Conservation (phyloP, 2,329 filamentous ascomycete species). For the Pezicula neosporulosa region DNA sequence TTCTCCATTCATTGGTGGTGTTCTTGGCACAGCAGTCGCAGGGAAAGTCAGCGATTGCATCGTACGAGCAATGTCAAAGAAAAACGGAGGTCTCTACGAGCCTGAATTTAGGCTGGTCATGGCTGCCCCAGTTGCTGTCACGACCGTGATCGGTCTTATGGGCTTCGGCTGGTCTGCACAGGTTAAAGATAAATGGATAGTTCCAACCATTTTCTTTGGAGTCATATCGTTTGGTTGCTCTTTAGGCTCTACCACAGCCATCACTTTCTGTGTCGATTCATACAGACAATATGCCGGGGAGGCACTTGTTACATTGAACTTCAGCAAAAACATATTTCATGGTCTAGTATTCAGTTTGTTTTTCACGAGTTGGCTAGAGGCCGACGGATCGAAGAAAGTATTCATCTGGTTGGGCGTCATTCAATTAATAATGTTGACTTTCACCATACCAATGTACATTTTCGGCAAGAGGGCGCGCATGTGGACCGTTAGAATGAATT, state of each 20-base stretch:
- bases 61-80: constrained; percentile 74
- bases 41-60: constrained; percentile 85
- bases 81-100: constrained; percentile 92
- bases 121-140: constrained; percentile 74
- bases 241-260: constrained; percentile 83
- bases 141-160: constrained; percentile 83
- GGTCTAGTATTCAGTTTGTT: constrained; percentile 87
- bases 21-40: constrained; percentile 88
- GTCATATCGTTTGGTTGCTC: constrained; percentile 89
- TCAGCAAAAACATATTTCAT: constrained; percentile 91
- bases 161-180: constrained; percentile 93
- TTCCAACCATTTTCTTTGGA: constrained; percentile 91
- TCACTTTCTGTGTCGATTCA: constrained; percentile 91
- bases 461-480: constrained; percentile 87
- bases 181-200: constrained; percentile 75
- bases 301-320: constrained; percentile 90
- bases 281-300: constrained; percentile 93
- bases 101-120: constrained; percentile 91
- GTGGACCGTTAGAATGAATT: constrained; percentile 85
- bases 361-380: constrained; percentile 77
- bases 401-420: constrained; percentile 84
- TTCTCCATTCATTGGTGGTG: constrained; percentile 82
- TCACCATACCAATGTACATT: constrained; percentile 88
- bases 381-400: constrained; percentile 71
- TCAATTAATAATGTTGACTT: constrained; percentile 71